Evolutionary conservation across 257 asterid species (phyloP), one percentile per base, ranked within the genome.

Genomic region (Euphrasia confusa): DNA sequence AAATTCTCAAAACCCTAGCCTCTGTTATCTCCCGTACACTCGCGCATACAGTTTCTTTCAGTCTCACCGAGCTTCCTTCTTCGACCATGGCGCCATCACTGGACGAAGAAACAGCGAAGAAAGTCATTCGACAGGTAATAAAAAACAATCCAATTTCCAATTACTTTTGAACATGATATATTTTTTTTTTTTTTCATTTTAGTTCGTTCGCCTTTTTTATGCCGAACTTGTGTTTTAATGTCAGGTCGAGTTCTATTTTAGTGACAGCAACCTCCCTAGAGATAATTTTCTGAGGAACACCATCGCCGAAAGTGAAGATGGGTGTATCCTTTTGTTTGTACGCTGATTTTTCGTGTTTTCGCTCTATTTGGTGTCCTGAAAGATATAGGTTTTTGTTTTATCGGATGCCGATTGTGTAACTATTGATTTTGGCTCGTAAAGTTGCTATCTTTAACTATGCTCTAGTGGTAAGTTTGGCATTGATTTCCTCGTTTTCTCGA

Each of bases 231-330:
- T 24, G 28, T 9, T 57, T 2, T 3, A 21, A n/a, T 53, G 60
- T 66, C 88, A 93, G 99, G 96, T 93, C 49, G 97, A 93, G 78
- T 93, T 93, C 72, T 93, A 93, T 75, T 87, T 93, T 72, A 81
- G 99, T 62, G 99, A 89, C 73, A 93, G 99, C 63, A 93, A 89
- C 78, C 96, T 93, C 45, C 96, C 99, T n/a, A 77, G 86, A 63
- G 99, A 93, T 72, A 70, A 66, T 0, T 93, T 93, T 74, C 68
- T 93, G 68, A 80, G 30, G 78, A 79, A 73, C 75, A 79, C 92
- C 59, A 71, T 93, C 54, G 70, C 74, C 50, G 97, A 87, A 54
- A 83, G 86, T 66, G 95, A 90, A 42, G 95, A 87, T 79, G 95
- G 97, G 56, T 69, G 99, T 93, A 93, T 87, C 97, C 83, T 89